A percentile compares a stretch with the other conserved stretches of the same genome.
Evolutionary conservation across 176 grass and related monocot genomes (phyloP).

Genomic region (Luzula sylvatica): DNA sequence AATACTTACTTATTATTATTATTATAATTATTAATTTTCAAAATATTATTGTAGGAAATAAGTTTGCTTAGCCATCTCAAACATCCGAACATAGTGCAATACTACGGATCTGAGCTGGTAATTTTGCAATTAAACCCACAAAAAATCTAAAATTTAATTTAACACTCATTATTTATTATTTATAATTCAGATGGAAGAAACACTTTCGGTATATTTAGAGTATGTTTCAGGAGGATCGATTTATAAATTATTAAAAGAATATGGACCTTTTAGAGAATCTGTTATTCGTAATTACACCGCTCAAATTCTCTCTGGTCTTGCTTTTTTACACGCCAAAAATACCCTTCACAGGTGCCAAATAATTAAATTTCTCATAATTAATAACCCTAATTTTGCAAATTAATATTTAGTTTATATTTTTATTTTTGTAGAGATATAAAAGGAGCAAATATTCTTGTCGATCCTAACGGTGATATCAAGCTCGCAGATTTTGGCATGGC

Average conservation of each 20-base stretch:
- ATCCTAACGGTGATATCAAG: conserved; percentile 90
- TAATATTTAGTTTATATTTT: conserved; percentile 12
- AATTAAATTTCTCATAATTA: conserved; percentile 11
- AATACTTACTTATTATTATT: too few relatives aligned
- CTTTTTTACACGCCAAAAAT: conserved; percentile 80
- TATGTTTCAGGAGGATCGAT: conserved; percentile 92
- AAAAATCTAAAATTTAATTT: not conserved
- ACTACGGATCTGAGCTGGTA: conserved; percentile 81
- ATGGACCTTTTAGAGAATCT: conserved; percentile 71
- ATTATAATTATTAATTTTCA: too few relatives aligned
- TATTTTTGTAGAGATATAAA: conserved; percentile 66
- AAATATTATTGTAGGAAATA: conserved; percentile 54
- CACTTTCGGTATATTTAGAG: conserved; percentile 90
- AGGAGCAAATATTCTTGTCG: conserved; percentile 98
- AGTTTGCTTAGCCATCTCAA: conserved; percentile 73
- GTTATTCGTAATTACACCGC: conserved; percentile 69
- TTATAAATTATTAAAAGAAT: conserved; percentile 89
- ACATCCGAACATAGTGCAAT: conserved; percentile 91
- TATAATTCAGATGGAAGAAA: conserved; percentile 45
- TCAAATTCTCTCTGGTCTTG: conserved; percentile 93
- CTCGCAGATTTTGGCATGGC: conserved; percentile 99
- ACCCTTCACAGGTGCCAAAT: conserved; percentile 98
- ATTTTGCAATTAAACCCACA: conserved; percentile 17
- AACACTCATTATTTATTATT: not conserved
- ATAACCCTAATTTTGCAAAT: conserved; percentile 7